Evolutionary conservation across 148 eudicot species (phyloP).

Genomic region (Silene conica): DNA sequence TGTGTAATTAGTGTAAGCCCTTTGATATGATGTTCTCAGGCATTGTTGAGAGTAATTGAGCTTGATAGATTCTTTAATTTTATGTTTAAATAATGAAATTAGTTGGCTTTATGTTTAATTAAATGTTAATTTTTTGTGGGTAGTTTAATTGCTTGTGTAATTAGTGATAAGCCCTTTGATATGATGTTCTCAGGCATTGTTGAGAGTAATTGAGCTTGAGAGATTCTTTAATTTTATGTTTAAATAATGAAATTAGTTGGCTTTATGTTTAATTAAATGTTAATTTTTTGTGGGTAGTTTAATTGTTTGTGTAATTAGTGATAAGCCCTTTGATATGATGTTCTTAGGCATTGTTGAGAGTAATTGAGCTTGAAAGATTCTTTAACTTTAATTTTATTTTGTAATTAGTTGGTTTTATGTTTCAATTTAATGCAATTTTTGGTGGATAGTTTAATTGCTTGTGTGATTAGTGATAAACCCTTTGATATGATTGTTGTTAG

Average conservation of each 20-base stretch:
- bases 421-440: background rate
- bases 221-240: background rate
- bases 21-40: too few relatives aligned
- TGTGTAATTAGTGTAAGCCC: too few relatives aligned
- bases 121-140: too few relatives aligned
- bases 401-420: too few relatives aligned
- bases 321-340: background rate
- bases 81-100: background rate
- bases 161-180: too few relatives aligned
- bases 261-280: too few relatives aligned
- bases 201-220: background rate
- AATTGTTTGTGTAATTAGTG: background rate
- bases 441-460: background rate
- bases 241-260: background rate
- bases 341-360: background rate
- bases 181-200: too few relatives aligned
- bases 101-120: background rate
- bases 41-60: background rate
- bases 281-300: slow-evolving; percentile 8
- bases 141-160: too few relatives aligned
- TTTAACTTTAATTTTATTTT: too few relatives aligned
- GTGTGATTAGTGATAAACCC: background rate
- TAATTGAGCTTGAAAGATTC: background rate
- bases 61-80: background rate
- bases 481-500: background rate